Evolutionary conservation across 768 basidiomycete genomes (phyloP), one percentile per base, ranked within the genome.

Genomic region (Lepiota venenata): DNA sequence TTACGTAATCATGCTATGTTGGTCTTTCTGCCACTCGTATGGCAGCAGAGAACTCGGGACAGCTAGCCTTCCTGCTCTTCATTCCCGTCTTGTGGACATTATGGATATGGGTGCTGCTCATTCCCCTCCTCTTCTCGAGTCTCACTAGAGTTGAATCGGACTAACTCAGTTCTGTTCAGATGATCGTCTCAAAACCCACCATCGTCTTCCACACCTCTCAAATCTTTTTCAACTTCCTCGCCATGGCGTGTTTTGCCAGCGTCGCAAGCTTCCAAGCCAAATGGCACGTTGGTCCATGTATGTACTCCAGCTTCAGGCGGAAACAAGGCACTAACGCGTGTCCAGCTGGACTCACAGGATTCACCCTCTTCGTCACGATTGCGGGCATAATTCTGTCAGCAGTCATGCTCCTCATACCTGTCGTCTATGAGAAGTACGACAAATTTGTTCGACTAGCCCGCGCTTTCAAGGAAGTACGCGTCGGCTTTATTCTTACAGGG

Each of bases 211-310:
- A 89, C 66, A 67, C 81, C 27, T 84, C 81, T 2, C 89, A 96
- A 74, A 79, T 84, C 50, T 94, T 98, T 77, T 93, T 96, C 83
- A 87, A 88, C 67, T 97, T 98, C 65, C 79, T 98, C 43, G 83
- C 91, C 11, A 88, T 96, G 83, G 88, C 87, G 44, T 95, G 92
- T 65, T 93, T 92, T 61, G 95, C 90, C 7, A 86, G 88, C 61
- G 89, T 93, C 3, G 94, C 94, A 0, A 74, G 77, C 18, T 98
- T 96, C 69, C 94, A 98, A 62, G 85, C 90, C 3, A 87, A 88
- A 60, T 94, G 83, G 82, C 64, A 76, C 9, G 79, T 96, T 20
- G 91, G 91, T 7, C 91, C 92, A 37, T 97, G 94, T 96, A 61
- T 61, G 93, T 82, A 41, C 51, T 36, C 44, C 46, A 21, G 2